Evolutionary conservation across 768 basidiomycete genomes (phyloP).

Genomic region (Ramaria sp.): DNA sequence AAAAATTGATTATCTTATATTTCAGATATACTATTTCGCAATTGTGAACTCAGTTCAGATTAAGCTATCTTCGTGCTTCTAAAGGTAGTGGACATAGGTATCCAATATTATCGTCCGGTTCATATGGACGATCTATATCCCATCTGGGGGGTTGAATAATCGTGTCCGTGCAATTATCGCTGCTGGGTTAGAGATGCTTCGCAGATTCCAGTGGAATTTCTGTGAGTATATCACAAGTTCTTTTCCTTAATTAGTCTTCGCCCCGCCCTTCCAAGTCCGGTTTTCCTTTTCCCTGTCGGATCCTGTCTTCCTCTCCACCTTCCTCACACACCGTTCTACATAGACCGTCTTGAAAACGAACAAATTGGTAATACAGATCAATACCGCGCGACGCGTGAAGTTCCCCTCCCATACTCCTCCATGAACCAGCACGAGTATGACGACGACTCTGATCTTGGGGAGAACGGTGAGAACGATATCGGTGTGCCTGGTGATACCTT

Average conservation of each 20-base stretch:
- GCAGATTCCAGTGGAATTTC: constrained; percentile 89
- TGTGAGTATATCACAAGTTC: constrained; percentile 38
- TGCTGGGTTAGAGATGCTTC: constrained; percentile 62
- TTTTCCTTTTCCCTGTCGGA: no score
- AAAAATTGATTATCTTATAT: background rate
- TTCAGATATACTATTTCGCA: constrained; percentile 67
- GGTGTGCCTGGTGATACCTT: background rate
- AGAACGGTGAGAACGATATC: constrained; percentile 18
- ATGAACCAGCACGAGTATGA: constrained; percentile 33
- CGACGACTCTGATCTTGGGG: constrained; percentile 31
- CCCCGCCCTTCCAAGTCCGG: no score
- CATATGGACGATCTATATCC: constrained; percentile 73
- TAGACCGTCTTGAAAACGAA: constrained; percentile 81
- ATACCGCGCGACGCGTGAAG: constrained; percentile 78
- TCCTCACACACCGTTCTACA: background rate
- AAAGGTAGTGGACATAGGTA: constrained; percentile 30
- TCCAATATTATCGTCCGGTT: constrained; percentile 70
- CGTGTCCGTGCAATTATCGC: constrained; percentile 54
- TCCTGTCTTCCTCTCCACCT: background rate
- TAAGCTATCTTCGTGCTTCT: background rate
- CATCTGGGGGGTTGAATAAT: constrained; percentile 33
- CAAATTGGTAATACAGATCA: constrained; percentile 90
- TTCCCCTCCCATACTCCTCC: constrained; percentile 69
- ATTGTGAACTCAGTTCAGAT: constrained; percentile 36
- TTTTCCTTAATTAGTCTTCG: no score